A percentile compares a stretch with the other conserved stretches of the same genome.
Evolutionary conservation across 2,329 filamentous ascomycete genomes (phyloP).

Genomic region (Karstenula rhodostoma): DNA sequence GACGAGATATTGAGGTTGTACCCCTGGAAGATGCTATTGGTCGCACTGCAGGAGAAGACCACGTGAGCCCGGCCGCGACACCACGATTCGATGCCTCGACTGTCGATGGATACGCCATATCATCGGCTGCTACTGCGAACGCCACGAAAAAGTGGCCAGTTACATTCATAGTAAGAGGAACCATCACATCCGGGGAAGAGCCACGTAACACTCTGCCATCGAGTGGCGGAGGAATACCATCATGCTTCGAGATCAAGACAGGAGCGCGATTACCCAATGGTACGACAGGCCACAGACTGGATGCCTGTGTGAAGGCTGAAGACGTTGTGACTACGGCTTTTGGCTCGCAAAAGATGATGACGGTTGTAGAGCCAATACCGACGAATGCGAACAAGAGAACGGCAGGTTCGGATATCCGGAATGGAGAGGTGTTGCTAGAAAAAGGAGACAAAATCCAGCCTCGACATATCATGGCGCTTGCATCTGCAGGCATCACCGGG

Average conservation of each 20-base stretch:
- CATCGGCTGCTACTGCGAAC: conserved; percentile 17
- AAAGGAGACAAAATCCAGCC: conserved; percentile 15
- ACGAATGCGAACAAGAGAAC: conserved; percentile 16
- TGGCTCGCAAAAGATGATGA: conserved; percentile 5
- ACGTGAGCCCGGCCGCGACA: conserved; percentile 16
- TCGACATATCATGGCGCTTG: conserved; percentile 18
- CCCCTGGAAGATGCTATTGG: conserved; percentile 14
- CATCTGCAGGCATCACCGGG: conserved; percentile 13
- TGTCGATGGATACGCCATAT: conserved; percentile 21
- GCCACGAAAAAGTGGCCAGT: conserved; percentile 13
- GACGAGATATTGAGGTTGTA: conserved; percentile 5
- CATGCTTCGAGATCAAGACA: conserved; percentile 22
- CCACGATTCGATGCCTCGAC: conserved; percentile 20
- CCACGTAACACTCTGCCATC: conserved; percentile 1
- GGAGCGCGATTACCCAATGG: conserved; percentile 16
- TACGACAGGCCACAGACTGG: conserved; percentile 6
- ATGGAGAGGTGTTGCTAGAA: conserved; percentile 10
- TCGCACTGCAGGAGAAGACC: conserved; percentile 14
- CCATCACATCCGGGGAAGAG: conserved; percentile 13
- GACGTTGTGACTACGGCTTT: conserved; percentile 13
- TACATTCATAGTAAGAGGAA: conserved; percentile 17
- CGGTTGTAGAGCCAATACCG: conserved; percentile 11
- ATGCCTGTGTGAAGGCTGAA: conserved; percentile 20
- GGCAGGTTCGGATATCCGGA: conserved; percentile 19
- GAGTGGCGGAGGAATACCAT: conserved; percentile 9